Evolutionary conservation across 179 eudicot genomes (phyloP).

Genomic region (Vitellaria paradoxa): DNA sequence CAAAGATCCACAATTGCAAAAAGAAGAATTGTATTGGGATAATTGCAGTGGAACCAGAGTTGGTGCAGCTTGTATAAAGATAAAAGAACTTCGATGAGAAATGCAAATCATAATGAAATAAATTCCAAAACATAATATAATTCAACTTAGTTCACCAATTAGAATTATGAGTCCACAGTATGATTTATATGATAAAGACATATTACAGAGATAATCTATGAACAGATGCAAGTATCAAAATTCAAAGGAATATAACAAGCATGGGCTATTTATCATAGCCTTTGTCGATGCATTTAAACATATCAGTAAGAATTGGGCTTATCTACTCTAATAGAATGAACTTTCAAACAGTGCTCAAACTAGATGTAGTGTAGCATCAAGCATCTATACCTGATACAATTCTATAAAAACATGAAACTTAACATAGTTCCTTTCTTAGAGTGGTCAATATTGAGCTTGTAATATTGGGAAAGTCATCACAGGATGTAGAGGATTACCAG

Average conservation of each 20-base stretch:
- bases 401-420: not conserved
- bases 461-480: not conserved
- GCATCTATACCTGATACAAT: not conserved
- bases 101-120: no score
- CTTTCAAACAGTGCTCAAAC: not conserved
- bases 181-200: not conserved
- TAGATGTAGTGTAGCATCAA: not conserved
- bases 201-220: not conserved
- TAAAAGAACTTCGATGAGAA: no score
- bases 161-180: no score
- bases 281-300: not conserved
- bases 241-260: not conserved
- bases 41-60: no score
- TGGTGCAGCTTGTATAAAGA: no score
- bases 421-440: not conserved
- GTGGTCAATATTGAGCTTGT: not conserved
- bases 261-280: not conserved
- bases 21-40: no score
- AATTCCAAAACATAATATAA: no score
- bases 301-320: not conserved
- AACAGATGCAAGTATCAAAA: not conserved
- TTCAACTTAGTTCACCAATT: no score
- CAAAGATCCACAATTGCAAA: no score
- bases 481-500: slow-evolving; percentile 51
- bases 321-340: not conserved